Evolutionary conservation across 352 stramenopile species (phyloP).

Genomic region (Pythium brassicae): DNA sequence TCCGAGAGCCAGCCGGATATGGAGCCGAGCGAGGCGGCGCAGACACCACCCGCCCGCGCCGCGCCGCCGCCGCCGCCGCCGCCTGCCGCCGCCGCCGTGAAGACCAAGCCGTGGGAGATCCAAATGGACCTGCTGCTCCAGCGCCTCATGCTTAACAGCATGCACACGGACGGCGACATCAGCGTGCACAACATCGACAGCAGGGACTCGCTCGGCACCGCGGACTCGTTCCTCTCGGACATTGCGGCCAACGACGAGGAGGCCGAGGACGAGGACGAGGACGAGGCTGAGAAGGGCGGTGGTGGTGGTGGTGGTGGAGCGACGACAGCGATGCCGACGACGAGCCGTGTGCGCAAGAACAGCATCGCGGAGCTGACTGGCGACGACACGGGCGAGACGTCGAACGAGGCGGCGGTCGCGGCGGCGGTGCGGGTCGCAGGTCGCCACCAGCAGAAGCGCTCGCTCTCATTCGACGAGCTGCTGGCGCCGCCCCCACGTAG

Average conservation of each 20-base stretch:
- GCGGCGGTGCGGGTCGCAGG: constrained; percentile 37
- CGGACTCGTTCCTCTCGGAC: constrained; percentile 40
- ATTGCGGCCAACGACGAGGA: constrained; percentile 14
- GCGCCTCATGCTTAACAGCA: constrained; percentile 79
- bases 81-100: constrained; percentile 6
- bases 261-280: too few relatives aligned
- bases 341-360: background rate
- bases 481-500: background rate
- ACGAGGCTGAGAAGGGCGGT: too few relatives aligned
- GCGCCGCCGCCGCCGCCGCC: background rate
- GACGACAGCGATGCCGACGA: too few relatives aligned
- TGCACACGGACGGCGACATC: constrained; percentile 69
- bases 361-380: background rate
- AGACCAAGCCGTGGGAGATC: constrained; percentile 72
- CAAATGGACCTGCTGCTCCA: constrained; percentile 85
- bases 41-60: background rate
- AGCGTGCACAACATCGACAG: constrained; percentile 77
- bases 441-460: constrained; percentile 33
- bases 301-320: background rate
- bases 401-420: constrained; percentile 37
- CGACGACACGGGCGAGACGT: constrained; percentile 27
- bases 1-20: constrained; percentile 8
- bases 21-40: constrained; percentile 10
- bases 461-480: constrained; percentile 33
- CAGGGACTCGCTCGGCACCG: constrained; percentile 37